Base-by-base conservation (phyloP, 202 grass and related monocot species). In the Hordeum pubiflorum region DNA sequence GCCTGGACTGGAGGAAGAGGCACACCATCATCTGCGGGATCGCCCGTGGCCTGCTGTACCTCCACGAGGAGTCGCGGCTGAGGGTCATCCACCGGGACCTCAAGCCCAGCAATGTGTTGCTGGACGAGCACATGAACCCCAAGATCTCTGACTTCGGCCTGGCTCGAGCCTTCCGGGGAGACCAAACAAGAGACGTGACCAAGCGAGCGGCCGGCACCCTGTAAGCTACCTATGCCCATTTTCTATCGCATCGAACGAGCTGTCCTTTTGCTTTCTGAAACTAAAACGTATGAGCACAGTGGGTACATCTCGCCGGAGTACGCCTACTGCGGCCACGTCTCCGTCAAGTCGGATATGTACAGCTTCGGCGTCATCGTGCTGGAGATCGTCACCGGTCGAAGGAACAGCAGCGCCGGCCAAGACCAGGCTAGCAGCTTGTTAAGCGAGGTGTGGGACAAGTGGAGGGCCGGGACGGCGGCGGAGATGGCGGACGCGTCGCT, bases 271-370 rank as follows among this genome's bases (percentile, higher is more conserved):
- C 46, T 50, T 48, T 50, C n/a, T n/a, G n/a, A n/a, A n/a, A n/a
- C n/a, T n/a, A n/a, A n/a, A n/a, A 32, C 31, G 1, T n/a, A 20
- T 20, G 52, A 6, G 52, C 21, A 17, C 50, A 57, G n/a, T 3
- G 54, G 54, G 0, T 57, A 57, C 54, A 57, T 57, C n/a, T n/a
- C 54, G 54, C 54, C 54, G 54, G 54, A 57, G 54, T 57, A 57
- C 54, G 54, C 54, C n/a, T 57, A 57, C 54, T 57, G n/a, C 20
- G 54, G 54, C 1, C 54, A 57, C 54, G 54, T 75, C 38, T 68
- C 84, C 0, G 75, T 26, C 13, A 75, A 86, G 10, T 75, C 77
- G 2, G 77, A 86, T 27, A 81, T 81, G 61, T 86, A 81, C 70
- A 69, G 84, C 77, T 75, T 86, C 17, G 74, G 77, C 7, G 60